phyloP scores from a whole-genome alignment of 441 rosid species.

The Eutrema salsugineum region DNA sequence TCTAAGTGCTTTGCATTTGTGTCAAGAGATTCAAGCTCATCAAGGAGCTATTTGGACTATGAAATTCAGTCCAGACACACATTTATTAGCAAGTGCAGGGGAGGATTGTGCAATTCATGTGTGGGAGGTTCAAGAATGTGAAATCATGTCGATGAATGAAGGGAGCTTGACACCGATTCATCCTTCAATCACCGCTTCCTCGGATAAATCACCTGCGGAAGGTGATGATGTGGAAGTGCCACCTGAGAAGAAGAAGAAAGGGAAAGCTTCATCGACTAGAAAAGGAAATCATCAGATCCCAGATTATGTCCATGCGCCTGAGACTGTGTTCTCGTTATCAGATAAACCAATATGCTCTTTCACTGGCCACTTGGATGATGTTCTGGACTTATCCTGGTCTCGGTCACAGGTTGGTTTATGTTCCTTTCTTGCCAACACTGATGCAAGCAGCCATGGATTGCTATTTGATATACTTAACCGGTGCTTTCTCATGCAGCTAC shows the following conservation, averaged over 20 bases:
- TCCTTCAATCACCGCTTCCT: conserved; percentile 40
- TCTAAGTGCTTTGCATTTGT: conserved; percentile 78
- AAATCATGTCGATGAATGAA: conserved; percentile 60
- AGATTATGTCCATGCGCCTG: conserved; percentile 84
- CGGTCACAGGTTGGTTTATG: conserved; percentile 63
- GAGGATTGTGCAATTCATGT: conserved; percentile 73
- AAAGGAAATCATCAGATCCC: conserved; percentile 53
- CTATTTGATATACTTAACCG: not conserved
- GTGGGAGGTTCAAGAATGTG: conserved; percentile 97
- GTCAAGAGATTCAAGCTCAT: conserved; percentile 92
- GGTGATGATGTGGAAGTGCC: conserved; percentile 34
- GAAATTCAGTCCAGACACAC: conserved; percentile 56
- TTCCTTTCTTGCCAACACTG: not conserved
- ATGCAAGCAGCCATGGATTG: not conserved
- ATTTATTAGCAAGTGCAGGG: conserved; percentile 79
- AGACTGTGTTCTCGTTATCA: conserved; percentile 69
- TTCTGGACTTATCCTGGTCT: conserved; percentile 91
- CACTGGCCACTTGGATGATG: conserved; percentile 82
- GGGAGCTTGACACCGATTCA: conserved; percentile 60
- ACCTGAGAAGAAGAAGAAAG: conserved; percentile 58
- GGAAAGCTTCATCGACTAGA: conserved; percentile 40
- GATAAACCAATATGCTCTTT: conserved; percentile 86
- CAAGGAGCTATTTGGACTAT: conserved; percentile 93
- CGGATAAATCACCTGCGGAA: conserved; percentile 15
- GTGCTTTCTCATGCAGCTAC: conserved; percentile 39